Evolutionary conservation across 441 rosid species (phyloP).

Genomic region (Populus hybrid): DNA sequence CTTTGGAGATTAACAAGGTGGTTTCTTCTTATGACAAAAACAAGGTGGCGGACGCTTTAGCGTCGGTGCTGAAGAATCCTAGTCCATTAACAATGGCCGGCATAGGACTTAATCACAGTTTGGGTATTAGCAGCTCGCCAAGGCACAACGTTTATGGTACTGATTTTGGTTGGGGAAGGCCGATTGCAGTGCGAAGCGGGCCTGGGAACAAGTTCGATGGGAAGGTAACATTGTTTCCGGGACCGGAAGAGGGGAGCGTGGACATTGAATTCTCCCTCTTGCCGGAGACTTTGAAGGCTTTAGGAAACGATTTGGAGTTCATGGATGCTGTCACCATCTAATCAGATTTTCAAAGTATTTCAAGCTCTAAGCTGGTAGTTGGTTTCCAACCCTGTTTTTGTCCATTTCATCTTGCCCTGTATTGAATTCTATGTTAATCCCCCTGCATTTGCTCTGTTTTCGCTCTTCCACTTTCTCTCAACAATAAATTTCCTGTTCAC

Average conservation of each 20-base stretch:
- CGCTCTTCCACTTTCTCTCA: too few relatives aligned
- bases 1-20: slow-evolving; percentile 10
- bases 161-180: slow-evolving; percentile 54
- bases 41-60: neutral
- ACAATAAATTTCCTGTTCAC: too few relatives aligned
- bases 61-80: slow-evolving; percentile 20
- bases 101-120: neutral
- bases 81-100: neutral
- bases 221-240: slow-evolving; percentile 19
- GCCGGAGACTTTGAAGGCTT: slow-evolving; percentile 11
- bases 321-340: slow-evolving; percentile 8
- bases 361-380: too few relatives aligned
- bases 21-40: slow-evolving; percentile 13
- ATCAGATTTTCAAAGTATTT: neutral
- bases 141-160: slow-evolving; percentile 33
- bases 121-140: slow-evolving; percentile 27
- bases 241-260: slow-evolving; percentile 36
- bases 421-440: too few relatives aligned
- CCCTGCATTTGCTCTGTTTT: too few relatives aligned
- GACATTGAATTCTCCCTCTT: slow-evolving; percentile 32
- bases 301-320: slow-evolving; percentile 21
- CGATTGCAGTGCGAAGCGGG: slow-evolving; percentile 34
- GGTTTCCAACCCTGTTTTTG: too few relatives aligned
- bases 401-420: too few relatives aligned
- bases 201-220: slow-evolving; percentile 19